Conservation (phyloP, 2,329 filamentous ascomycete species). For the Metarhizium humberi region DNA sequence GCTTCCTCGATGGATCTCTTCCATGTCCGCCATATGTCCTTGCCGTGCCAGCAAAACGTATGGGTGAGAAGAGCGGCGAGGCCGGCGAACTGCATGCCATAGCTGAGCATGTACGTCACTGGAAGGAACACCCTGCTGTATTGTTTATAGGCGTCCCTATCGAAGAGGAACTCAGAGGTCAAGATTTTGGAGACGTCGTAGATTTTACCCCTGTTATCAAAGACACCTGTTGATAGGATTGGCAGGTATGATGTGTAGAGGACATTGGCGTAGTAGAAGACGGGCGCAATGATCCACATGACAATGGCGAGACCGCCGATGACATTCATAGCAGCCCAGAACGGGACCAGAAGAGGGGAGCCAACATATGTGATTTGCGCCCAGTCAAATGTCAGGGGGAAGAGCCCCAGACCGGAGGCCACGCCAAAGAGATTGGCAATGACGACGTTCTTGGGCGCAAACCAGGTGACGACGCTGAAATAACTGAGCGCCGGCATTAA, state of each 20-base stretch:
- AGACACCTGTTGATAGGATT: conserved; percentile 74
- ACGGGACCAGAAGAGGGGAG: conserved; percentile 72
- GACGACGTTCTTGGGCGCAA: conserved; percentile 77
- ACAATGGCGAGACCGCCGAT: conserved; percentile 70
- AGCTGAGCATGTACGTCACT: conserved; percentile 80
- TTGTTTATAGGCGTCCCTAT: conserved; percentile 63
- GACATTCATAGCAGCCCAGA: conserved; percentile 81
- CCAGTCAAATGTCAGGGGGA: conserved; percentile 87
- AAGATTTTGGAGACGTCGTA: conserved; percentile 78
- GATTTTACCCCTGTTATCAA: conserved; percentile 71
- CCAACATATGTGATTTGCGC: conserved; percentile 83
- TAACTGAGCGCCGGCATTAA: conserved; percentile 79
- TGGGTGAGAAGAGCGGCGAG: conserved; percentile 72
- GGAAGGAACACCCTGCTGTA: conserved; percentile 81
- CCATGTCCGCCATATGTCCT: conserved; percentile 72
- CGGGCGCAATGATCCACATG: conserved; percentile 76
- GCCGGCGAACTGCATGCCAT: conserved; percentile 77
- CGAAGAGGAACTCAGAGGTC: conserved; percentile 68
- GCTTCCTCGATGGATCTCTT: conserved; percentile 58
- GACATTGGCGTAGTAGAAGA: conserved; percentile 72
- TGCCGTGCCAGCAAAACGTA: conserved; percentile 75
- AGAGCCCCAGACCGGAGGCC: conserved; percentile 72
- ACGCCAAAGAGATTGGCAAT: conserved; percentile 81
- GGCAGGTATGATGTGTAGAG: conserved; percentile 80
- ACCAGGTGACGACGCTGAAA: conserved; percentile 85